Evolutionary conservation across 148 eudicot species (phyloP), one percentile per base, ranked within the genome.

Genomic region (Heliosperma pusillum): DNA sequence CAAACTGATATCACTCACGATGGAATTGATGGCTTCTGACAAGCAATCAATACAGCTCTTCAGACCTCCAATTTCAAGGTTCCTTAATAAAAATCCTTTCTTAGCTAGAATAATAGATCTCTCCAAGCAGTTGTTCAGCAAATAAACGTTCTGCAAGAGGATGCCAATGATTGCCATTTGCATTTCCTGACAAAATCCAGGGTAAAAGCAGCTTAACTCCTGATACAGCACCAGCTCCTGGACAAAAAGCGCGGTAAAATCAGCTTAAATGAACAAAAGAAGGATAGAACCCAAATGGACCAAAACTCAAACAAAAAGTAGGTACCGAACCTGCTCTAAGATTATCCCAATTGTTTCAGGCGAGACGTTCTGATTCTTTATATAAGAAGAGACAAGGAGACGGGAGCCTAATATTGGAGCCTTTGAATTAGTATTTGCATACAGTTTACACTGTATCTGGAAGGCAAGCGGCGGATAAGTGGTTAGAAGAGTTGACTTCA

Each of bases 181-280:
- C 97, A 92, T 88, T 82, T 79, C 82, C 73, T 82, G 88, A 82
- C 84, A 83, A 44, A 89, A 84, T 70, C 63, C 60, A 55, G 90
- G 90, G 75, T 86, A 82, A 73, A 79, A 56, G 57, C 69, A 75
- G 58, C 80, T 82, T 79, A 88, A 62, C 79, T 87, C 96, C 55
- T 80, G 81, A 78, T 92, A 95, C 65, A 86, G 84, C 58, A 56
- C 60, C 75, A 95, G 91, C 78, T 95, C 99, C 99, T 95, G 85
- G 27, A 74, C 71, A 74, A 70, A 63, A 9, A 74, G 64, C 40
- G 16, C 22, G 40, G 80, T 6, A 3, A 73, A n/a, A 71, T 61
- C 30, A 66, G 26, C 58, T 64, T 56, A 58, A 36, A 50, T 29
- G 11, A 56, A 58, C 30, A 42, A 10, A 42, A n/a, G n/a, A n/a